These are phyloP conservation scores for Kuraishia molischiana DNA, from an alignment of 805 yeast species.

Conservation along the genomic window DNA sequence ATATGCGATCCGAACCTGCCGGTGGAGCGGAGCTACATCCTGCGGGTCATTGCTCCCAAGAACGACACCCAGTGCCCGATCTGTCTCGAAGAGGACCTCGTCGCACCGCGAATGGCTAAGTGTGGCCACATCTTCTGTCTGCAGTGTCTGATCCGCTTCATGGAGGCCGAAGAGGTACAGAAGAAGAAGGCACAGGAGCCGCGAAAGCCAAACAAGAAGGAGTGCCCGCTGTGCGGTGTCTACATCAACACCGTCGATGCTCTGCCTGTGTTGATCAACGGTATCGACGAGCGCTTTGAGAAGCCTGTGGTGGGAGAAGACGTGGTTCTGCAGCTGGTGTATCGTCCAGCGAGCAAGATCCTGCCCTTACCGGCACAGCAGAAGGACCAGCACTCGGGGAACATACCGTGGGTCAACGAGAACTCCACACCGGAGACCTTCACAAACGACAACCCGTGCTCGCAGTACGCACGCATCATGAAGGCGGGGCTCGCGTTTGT, in stretches of 20 bases:
- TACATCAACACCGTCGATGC: slow-evolving; percentile 41
- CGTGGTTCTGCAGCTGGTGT: slow-evolving; percentile 57
- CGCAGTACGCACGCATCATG: slow-evolving; percentile 56
- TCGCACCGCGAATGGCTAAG: slow-evolving; percentile 89
- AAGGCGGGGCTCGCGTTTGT: slow-evolving; percentile 52
- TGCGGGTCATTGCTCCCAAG: slow-evolving; percentile 66
- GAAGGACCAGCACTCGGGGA: slow-evolving; percentile 19
- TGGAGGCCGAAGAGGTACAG: slow-evolving; percentile 29
- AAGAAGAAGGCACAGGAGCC: slow-evolving; percentile 6
- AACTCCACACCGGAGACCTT: slow-evolving; percentile 14
- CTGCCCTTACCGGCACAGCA: slow-evolving; percentile 21
- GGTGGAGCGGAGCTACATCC: slow-evolving; percentile 46
- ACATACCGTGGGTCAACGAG: slow-evolving; percentile 47
- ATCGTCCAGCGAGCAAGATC: slow-evolving; percentile 23
- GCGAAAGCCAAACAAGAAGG: slow-evolving; percentile 22
- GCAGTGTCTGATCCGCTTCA: slow-evolving; percentile 66
- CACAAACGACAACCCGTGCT: slow-evolving; percentile 16
- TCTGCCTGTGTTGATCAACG: slow-evolving; percentile 51
- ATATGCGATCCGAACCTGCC: slow-evolving; percentile 68
- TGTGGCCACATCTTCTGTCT: slow-evolving; percentile 93
- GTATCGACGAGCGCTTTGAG: slow-evolving; percentile 44
- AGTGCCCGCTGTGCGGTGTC: slow-evolving; percentile 74
- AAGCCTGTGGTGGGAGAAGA: slow-evolving; percentile 48
- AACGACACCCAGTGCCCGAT: slow-evolving; percentile 77
- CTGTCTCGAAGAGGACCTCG: slow-evolving; percentile 73